Percentiles rank a stretch among this genome's conserved stretches.
These are phyloP conservation scores for Boletus bicolor DNA, from an alignment of 768 basidiomycete genomes.

Conservation along the genomic window DNA sequence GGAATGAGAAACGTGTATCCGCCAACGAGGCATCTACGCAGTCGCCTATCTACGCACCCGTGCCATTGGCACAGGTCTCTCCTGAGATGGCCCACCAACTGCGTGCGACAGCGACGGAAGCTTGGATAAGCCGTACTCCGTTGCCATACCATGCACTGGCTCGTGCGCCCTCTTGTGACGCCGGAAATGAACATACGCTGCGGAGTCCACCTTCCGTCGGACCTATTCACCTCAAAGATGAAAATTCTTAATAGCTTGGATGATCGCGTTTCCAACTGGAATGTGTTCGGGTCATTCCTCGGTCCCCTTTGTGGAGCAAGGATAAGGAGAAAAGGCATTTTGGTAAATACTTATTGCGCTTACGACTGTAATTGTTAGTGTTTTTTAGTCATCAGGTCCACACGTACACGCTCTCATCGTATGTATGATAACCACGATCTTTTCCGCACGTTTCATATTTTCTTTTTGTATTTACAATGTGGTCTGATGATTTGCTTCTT, in stretches of 20 bases:
- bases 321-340: neutral
- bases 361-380: neutral
- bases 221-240: constrained; percentile 20
- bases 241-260: constrained; percentile 4
- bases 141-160: neutral
- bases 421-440: constrained; percentile 10
- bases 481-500: constrained; percentile 3
- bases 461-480: constrained; percentile 5
- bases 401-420: neutral
- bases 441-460: neutral
- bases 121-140: constrained; percentile 48
- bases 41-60: constrained; percentile 61
- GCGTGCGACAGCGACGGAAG: constrained; percentile 57
- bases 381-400: neutral
- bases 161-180: neutral
- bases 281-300: neutral
- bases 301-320: neutral
- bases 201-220: constrained; percentile 8
- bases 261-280: neutral
- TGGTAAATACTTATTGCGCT: neutral
- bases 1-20: constrained; percentile 4
- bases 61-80: constrained; percentile 55
- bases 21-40: constrained; percentile 1
- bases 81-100: constrained; percentile 48
- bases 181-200: neutral